Evolutionary conservation across 2,329 filamentous ascomycete species (phyloP), one percentile per base, ranked within the genome.

Genomic region (Venturia aucupariae): DNA sequence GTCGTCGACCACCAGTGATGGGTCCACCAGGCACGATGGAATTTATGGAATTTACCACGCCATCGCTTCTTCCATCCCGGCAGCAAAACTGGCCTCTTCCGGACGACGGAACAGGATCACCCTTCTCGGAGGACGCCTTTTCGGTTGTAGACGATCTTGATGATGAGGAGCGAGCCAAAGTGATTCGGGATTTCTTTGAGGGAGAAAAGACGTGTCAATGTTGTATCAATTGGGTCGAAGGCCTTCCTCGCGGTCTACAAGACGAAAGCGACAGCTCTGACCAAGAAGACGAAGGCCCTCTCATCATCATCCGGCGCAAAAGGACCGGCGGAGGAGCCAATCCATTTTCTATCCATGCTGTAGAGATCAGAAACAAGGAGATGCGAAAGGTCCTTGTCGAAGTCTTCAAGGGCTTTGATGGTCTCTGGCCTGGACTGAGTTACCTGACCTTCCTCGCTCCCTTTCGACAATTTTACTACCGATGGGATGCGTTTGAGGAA

Each of bases 111-210:
- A 32, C 27, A 17, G 51, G 59, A 11, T 61, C 59, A 15, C 42
- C 59, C 4, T 42, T 42, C 59, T 61, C 27, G 15, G 59, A 46
- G 6, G 59, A 61, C 22, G 59, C 24, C 13, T 61, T 61, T 24
- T 61, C 59, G 2, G 59, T 61, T 11, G 35, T 61, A 7, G 35
- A 61, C 35, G 59, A 46, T 41, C 59, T 42, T 19, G 38, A 42
- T 38, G 42, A 61, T 15, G 19, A 61, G 17, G 59, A 61, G 22
- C 59, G 59, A 27, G 59, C 59, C 38, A 41, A 42, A 32, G 6
- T 61, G 19, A 46, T 61, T 42, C 59, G 27, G 24, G 59, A 61
- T n/a, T 61, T 35, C 11, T 61, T 27, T 17, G 59, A 61, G n/a
- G 59, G 59, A 5, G 38, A 41, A 3, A 32, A 32, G 17, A 46